Base-by-base conservation (phyloP, 1,139 yeast species). In the Geotrichum siamense region DNA sequence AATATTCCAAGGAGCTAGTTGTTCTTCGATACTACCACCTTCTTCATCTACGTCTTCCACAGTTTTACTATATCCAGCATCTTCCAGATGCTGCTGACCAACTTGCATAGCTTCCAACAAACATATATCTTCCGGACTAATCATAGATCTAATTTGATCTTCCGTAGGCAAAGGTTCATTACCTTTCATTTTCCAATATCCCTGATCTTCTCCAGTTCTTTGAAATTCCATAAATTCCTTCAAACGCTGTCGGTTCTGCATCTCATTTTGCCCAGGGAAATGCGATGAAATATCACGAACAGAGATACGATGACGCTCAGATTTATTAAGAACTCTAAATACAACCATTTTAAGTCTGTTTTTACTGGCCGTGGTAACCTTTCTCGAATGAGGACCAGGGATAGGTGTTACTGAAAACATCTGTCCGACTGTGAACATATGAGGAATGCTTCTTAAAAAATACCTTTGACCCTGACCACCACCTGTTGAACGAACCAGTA, bases 181-280 rank as follows among this genome's bases (percentile, higher is more conserved):
- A 19, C 78, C 75, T 55, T 86, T 86, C 47, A 93, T 74, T 57
- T 87, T 91, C 99, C 99, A 93, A 58, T 70, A 84, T 2, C 97
- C 96, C 59, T 87, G 96, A 59, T 91, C 97, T 23, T 83, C 89
- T 12, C 98, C 98, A 35, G 82, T 79, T 55, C 97, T 73, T 65
- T 89, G 97, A 57, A 85, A 93, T 58, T 89, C 97, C 99, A 93
- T 93, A 55, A 93, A 93, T 64, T 93, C 99, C 62, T 93, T 93
- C 49, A 93, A 72, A 51, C 96, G 72, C 64, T 91, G 97, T 55
- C 98, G 75, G 58, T 87, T 91, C 62, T 93, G 99, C 87, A 91
- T 89, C 59, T 91, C 97, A 59, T 84, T 89, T 61, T 89, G 97
- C 55, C 89, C 97, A 0, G 98, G 98, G 59, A 93, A 93, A 66